Evolutionary conservation across 345 rosid species (phyloP), one percentile per base, ranked within the genome.

Genomic region (Pistacia integerrima): DNA sequence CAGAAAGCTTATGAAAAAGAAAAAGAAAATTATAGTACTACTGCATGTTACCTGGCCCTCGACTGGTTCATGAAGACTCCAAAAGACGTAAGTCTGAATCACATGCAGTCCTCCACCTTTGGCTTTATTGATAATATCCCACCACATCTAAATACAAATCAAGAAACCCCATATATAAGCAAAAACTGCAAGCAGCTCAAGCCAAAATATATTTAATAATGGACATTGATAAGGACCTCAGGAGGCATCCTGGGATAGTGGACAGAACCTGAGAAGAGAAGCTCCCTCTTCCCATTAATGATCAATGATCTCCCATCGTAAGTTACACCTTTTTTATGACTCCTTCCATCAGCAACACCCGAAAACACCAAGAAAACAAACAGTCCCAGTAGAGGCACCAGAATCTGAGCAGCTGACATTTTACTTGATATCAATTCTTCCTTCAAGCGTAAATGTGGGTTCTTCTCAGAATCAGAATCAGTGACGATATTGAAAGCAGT

Each of bases 31-130:
- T 9, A 5, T 11, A 4, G 2, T 52, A 11, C 59, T 30, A 10
- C 11, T 51, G 41, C 49, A 57, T 63, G 22, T 48, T 69, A 87
- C 88, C 84, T 87, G 77, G 72, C 85, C 91, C 20, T 74, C 44
- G 17, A 64, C 82, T 0, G 91, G 89, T 69, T 88, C 91, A 54
- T 88, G 91, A 30, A 82, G 8, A 59, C 86, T 88, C 91, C 89
- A 88, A 64, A 88, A 88, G n/a, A 81, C 88, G 11, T 83, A 88
- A 35, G 89, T 88, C 48, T 88, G 89, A 64, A 88, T 79, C 63
- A 86, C 86, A 67, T 88, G 83, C 67, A 88, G 63, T 25, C 89
- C 91, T 28, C 89, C 91, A 5, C 58, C 63, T 63, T 83, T 86
- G 3, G 91, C 88, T 67, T 84, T 84, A 11, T 25, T 41, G 3